A percentile compares a stretch with the other conserved stretches of the same genome.
Evolutionary conservation across 768 basidiomycete genomes (phyloP).

Genomic region (Lactarius vividus): DNA sequence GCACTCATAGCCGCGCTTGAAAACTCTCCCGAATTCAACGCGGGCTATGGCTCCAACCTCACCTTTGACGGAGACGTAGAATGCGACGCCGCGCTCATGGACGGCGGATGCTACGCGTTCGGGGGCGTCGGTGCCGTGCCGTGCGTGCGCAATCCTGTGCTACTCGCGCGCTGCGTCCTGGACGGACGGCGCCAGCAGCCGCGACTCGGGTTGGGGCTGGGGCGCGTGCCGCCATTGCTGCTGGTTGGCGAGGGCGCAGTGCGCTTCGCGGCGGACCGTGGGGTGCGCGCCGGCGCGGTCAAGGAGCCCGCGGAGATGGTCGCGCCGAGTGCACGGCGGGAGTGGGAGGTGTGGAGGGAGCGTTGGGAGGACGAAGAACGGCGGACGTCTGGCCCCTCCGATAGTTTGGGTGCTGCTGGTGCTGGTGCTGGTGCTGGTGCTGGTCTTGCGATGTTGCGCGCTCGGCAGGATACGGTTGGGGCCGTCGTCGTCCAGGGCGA

Average conservation of each 20-base stretch:
- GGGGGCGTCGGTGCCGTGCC: constrained; percentile 64
- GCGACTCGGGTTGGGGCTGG: constrained; percentile 42
- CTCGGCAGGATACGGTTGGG: constrained; percentile 75
- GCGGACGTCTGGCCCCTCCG: background rate
- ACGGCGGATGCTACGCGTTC: constrained; percentile 44
- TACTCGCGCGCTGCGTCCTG: constrained; percentile 55
- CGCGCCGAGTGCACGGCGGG: constrained; percentile 44
- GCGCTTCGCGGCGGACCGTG: constrained; percentile 45
- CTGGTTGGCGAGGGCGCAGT: constrained; percentile 62
- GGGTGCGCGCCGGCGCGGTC: constrained; percentile 31
- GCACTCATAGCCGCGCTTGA: constrained; percentile 4
- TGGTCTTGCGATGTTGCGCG: constrained; percentile 20
- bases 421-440: no score
- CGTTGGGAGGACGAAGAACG: constrained; percentile 35
- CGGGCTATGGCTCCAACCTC: constrained; percentile 77
- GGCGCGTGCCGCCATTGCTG: constrained; percentile 67
- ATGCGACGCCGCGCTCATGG: constrained; percentile 79
- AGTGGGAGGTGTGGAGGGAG: constrained; percentile 63
- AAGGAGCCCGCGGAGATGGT: constrained; percentile 45
- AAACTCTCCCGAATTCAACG: background rate
- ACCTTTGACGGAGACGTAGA: constrained; percentile 73
- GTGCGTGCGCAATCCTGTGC: constrained; percentile 74
- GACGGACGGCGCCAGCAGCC: constrained; percentile 43
- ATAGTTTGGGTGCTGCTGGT: background rate
- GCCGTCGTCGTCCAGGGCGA: constrained; percentile 55